These are phyloP conservation scores for Babjeviella inositovora DNA, from an alignment of 805 yeast genomes.

Conservation along the genomic window DNA sequence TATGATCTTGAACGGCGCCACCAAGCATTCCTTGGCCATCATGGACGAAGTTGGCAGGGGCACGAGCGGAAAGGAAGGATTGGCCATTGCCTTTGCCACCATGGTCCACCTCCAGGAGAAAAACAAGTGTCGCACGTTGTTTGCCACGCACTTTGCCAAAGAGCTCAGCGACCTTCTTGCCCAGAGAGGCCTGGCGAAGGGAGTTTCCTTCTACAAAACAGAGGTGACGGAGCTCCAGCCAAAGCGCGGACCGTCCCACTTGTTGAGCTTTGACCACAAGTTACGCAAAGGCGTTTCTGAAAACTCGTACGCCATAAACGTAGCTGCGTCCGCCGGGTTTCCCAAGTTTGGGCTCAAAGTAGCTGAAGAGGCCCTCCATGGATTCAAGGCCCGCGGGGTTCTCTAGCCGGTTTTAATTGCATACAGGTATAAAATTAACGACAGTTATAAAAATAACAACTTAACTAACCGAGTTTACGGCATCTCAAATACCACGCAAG, in stretches of 20 bases:
- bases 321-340: conserved; percentile 69
- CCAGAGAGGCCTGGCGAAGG: neutral
- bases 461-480: too few relatives aligned
- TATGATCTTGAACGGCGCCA: conserved; percentile 47
- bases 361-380: conserved; percentile 22
- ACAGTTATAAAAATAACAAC: too few relatives aligned
- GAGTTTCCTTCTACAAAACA: too few relatives aligned
- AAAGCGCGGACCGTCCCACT: too few relatives aligned
- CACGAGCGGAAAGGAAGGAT: conserved; percentile 72
- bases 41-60: conserved; percentile 88
- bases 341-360: conserved; percentile 39
- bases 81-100: conserved; percentile 73
- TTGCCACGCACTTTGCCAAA: conserved; percentile 76
- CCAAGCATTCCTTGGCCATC: conserved; percentile 53
- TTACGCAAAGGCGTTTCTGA: conserved; percentile 53
- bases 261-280: conserved; percentile 34
- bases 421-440: too few relatives aligned
- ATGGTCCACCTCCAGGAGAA: conserved; percentile 32
- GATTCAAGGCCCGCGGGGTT: too few relatives aligned
- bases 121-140: conserved; percentile 58
- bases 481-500: too few relatives aligned
- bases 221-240: too few relatives aligned
- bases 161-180: conserved; percentile 27
- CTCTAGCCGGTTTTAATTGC: too few relatives aligned
- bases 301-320: conserved; percentile 61